A percentile compares a stretch with the other conserved stretches of the same genome.
These are phyloP conservation scores for Middelhovenomyces tepae DNA, from an alignment of 805 yeast species.

Conservation along the genomic window DNA sequence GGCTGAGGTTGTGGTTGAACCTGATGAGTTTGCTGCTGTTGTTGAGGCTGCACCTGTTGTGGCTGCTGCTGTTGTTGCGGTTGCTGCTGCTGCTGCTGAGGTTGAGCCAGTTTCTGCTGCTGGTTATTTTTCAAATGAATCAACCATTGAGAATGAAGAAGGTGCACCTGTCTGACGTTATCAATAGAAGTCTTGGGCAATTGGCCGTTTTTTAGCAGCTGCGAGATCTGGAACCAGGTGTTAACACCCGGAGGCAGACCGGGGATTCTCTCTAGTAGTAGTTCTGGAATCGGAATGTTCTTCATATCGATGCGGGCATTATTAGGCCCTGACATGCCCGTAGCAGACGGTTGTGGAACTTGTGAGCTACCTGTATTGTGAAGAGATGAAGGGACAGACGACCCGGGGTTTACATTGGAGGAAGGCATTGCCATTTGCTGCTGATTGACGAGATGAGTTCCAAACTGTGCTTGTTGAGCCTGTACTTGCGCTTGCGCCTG, in stretches of 20 bases:
- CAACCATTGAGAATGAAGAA: conserved; percentile 25
- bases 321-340: no score
- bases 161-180: conserved; percentile 56
- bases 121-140: conserved; percentile 6
- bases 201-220: conserved; percentile 48
- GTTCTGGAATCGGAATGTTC: conserved; percentile 63
- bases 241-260: conserved; percentile 67
- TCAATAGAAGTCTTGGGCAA: conserved; percentile 51
- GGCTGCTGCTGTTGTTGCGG: conserved; percentile 19
- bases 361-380: no score
- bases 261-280: conserved; percentile 57
- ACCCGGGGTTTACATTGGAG: no score
- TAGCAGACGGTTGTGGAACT: no score
- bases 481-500: conserved; percentile 19
- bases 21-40: conserved; percentile 15
- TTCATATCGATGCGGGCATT: conserved; percentile 41
- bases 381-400: no score
- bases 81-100: conserved; percentile 17
- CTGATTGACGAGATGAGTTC: no score
- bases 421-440: no score
- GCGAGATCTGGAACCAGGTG: conserved; percentile 76
- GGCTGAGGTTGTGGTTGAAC: conserved; percentile 14
- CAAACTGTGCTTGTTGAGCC: no score
- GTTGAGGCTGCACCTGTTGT: conserved; percentile 16
- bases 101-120: conserved; percentile 10